Base-by-base conservation (phyloP, 768 basidiomycete genomes). In the Hysterangium stoloniferum region DNA sequence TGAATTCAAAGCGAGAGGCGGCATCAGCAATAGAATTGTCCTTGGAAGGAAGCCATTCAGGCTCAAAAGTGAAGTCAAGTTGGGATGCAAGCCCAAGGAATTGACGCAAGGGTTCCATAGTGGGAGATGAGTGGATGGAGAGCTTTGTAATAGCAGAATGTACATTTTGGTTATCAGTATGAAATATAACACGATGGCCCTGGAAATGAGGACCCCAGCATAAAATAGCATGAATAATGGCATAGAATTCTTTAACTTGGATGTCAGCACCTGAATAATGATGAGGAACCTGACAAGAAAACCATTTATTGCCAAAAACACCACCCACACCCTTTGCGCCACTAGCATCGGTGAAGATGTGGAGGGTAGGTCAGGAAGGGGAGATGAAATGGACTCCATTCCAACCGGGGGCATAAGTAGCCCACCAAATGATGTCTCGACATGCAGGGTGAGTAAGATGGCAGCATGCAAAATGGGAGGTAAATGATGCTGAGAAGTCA, bases 351-450 rank as follows among this genome's bases (percentile, higher is more conserved):
- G 66, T 68, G 44, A 56, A 59, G 20, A 69, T 46, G 11, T 54
- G 24, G 3, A 64, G 6, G 6, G 53, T 46, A 9, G 44, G 47
- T 1, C 37, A 43, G 3, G 28, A 11, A 9, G 49, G 57, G 3
- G 20, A 45, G 6, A 57, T 43, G 29, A 55, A 22, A 1, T 19
- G 52, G 42, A 66, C 55, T 3, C 65, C 64, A 41, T 68, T 69
- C 65, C 64, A 70, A 1, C 52, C n/a, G 1, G 54, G n/a, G 25
- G 56, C 44, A 42, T 64, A 61, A 7, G 38, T 48, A 1, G 24
- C 7, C 66, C 69, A 71, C 70, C 68, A 71, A 12, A 28, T 40
- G 1, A 71, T 43, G 53, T 70, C 62, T 4, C 52, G 27, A 1
- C 38, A 49, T 0, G 54, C 59, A 4, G 52, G 47, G 0, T 45